Evolutionary conservation across 164 flowering plant genomes (phyloP), one percentile per base, ranked within the genome.

Genomic region (Cinnamomum chago): DNA sequence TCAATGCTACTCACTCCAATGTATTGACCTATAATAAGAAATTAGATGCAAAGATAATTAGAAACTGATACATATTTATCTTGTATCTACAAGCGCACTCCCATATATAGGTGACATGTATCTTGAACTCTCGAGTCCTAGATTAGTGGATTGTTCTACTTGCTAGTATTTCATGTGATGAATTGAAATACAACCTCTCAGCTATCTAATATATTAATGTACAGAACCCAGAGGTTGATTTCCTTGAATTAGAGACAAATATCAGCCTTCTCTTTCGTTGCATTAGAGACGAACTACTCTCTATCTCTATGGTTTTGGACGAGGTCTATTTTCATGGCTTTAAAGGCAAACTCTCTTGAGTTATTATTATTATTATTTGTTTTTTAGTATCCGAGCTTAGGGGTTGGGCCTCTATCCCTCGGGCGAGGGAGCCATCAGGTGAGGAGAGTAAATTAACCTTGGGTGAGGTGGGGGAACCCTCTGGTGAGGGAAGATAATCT

Each of bases 41-140:
- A 66, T 30, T 14, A 28, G 23, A 14, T 66, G 40, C 40, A 66
- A 17, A 66, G 28, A 35, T 17, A 66, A 30, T 15, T 33, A 27
- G n/a, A 12, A 27, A 15, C 28, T 5, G 7, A 25, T 73, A 73
- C 75, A 40, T 73, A 25, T 65, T 73, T 73, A 2, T 73, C 60
- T 24, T 65, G 62, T 73, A 73, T 65, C 24, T 65, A 64, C 62
- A 73, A 50, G 12, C 65, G 55, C 62, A 73, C 75, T 50, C 75
- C 35, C 35, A 4, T 3, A 30, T 68, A 10, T 23, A 2, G 24
- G 40, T 14, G 35, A 30, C 73, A 60, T 72, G 67, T 65, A 51
- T 72, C 50, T 28, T 10, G 47, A 2, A 28, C 65, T 30, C 35
- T 70, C 35, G 35, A 0, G 20, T 25, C 18, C 64, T 18, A 64